A percentile compares a stretch with the other conserved stretches of the same genome.
Evolutionary conservation across 2,329 filamentous ascomycete species (phyloP).

Genomic region (Chaetomium sp.): DNA sequence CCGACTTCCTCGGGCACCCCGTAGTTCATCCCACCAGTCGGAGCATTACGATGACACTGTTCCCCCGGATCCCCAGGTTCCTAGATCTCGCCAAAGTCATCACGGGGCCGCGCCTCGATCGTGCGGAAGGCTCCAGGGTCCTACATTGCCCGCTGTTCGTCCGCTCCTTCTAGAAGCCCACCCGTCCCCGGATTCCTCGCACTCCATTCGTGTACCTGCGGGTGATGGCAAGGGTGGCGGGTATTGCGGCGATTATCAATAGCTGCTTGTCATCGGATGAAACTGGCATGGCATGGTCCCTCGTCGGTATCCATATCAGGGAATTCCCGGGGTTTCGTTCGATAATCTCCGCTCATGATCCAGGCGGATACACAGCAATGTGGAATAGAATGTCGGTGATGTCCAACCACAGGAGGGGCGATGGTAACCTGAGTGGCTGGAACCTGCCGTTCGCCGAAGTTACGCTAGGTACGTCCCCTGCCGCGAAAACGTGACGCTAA

Average conservation of each 20-base stretch:
- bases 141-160: not conserved
- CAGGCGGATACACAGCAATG: not conserved
- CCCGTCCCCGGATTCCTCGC: not conserved
- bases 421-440: not conserved
- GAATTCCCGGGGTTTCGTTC: not conserved
- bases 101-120: not conserved
- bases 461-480: not conserved
- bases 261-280: not conserved
- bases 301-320: not conserved
- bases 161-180: constrained; percentile 12
- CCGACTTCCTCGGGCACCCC: not conserved
- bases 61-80: constrained; percentile 12
- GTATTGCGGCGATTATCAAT: not conserved
- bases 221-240: constrained; percentile 13
- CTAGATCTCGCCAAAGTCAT: not conserved
- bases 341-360: constrained; percentile 7
- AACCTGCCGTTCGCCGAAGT: not conserved
- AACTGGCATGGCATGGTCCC: constrained; percentile 9
- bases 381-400: constrained; percentile 1
- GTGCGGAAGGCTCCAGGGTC: not conserved
- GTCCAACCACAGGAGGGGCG: not conserved
- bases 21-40: constrained; percentile 5
- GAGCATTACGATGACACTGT: not conserved
- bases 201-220: not conserved
- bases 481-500: constrained; percentile 10